phyloP scores from a whole-genome alignment of 2,329 filamentous ascomycete species.

The Botrytis deweyae region DNA sequence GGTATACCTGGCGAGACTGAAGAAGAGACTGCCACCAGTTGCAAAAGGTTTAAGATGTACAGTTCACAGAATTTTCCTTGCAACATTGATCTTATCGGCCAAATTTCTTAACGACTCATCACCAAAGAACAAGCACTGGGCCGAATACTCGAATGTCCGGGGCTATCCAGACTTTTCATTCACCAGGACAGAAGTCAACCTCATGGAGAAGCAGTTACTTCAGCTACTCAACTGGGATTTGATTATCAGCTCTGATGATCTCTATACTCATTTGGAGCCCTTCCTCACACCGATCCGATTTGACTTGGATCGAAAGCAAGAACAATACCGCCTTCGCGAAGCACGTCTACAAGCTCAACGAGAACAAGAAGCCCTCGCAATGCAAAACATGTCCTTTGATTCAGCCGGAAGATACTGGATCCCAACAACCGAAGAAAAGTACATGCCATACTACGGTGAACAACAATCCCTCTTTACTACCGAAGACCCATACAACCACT shows the following conservation, averaged over 20 bases:
- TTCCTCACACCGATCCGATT: constrained; percentile 84
- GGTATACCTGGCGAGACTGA: constrained; percentile 86
- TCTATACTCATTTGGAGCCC: constrained; percentile 81
- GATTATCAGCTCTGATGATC: constrained; percentile 77
- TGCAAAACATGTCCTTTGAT: constrained; percentile 26
- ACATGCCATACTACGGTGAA: constrained; percentile 25
- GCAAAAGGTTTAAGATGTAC: constrained; percentile 97
- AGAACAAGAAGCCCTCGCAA: constrained; percentile 30
- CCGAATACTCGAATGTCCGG: constrained; percentile 79
- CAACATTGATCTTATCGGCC: constrained; percentile 78
- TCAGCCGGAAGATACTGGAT: constrained; percentile 34
- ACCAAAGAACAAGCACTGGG: constrained; percentile 99
- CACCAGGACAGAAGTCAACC: constrained; percentile 91
- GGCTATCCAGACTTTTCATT: constrained; percentile 74
- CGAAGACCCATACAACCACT: constrained; percentile 25
- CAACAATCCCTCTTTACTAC: constrained; percentile 26
- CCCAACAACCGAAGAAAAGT: constrained; percentile 23
- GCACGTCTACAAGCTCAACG: constrained; percentile 28
- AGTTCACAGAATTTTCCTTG: constrained; percentile 95
- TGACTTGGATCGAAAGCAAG: constrained; percentile 44
- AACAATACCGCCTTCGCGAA: constrained; percentile 30
- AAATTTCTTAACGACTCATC: constrained; percentile 99
- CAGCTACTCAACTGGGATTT: constrained; percentile 95
- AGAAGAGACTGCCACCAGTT: constrained; percentile 82
- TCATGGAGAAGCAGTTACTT: constrained; percentile 98